phyloP scores from a whole-genome alignment of 805 yeast genomes.

The Maudiozyma turicensis region DNA sequence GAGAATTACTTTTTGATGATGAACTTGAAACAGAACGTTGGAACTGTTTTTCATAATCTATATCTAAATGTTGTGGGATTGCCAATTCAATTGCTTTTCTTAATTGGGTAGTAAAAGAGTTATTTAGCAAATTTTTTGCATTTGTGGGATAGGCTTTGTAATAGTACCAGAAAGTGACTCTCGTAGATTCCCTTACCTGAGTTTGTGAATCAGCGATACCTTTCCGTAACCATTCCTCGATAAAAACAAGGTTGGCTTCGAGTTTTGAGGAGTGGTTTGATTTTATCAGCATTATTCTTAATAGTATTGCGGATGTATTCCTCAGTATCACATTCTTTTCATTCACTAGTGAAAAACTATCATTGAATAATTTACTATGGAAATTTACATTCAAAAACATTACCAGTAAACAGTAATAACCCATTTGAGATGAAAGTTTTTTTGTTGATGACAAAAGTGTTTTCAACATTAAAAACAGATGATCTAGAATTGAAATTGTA shows the following conservation, averaged over 20 bases:
- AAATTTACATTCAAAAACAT: slow-evolving; percentile 48
- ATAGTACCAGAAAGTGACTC: slow-evolving; percentile 66
- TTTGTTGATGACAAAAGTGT: slow-evolving; percentile 32
- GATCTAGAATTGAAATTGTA: slow-evolving; percentile 28
- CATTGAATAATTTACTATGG: slow-evolving; percentile 41
- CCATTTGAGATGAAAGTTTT: slow-evolving; percentile 30
- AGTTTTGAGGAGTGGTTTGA: slow-evolving; percentile 31
- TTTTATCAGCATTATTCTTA: slow-evolving; percentile 49
- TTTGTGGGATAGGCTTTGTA: slow-evolving; percentile 43
- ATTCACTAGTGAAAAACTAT: slow-evolving; percentile 40
- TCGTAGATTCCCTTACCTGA: slow-evolving; percentile 63
- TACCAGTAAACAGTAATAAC: slow-evolving; percentile 35
- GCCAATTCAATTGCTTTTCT: slow-evolving; percentile 55
- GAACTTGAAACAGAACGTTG: slow-evolving; percentile 5
- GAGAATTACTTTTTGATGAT: slow-evolving; percentile 34
- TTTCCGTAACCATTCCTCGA: slow-evolving; percentile 44
- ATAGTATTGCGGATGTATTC: slow-evolving; percentile 58
- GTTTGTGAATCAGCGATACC: slow-evolving; percentile 76
- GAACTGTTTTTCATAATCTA: slow-evolving; percentile 12
- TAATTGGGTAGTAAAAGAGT: slow-evolving; percentile 20
- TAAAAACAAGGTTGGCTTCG: slow-evolving; percentile 29
- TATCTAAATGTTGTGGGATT: slow-evolving; percentile 34
- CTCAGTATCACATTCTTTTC: slow-evolving; percentile 72
- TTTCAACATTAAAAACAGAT: slow-evolving; percentile 26
- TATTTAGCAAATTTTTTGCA: slow-evolving; percentile 34